Evolutionary conservation across 2,329 filamentous ascomycete genomes (phyloP), one percentile per base, ranked within the genome.

Genomic region (Keithomyces neogunnii): DNA sequence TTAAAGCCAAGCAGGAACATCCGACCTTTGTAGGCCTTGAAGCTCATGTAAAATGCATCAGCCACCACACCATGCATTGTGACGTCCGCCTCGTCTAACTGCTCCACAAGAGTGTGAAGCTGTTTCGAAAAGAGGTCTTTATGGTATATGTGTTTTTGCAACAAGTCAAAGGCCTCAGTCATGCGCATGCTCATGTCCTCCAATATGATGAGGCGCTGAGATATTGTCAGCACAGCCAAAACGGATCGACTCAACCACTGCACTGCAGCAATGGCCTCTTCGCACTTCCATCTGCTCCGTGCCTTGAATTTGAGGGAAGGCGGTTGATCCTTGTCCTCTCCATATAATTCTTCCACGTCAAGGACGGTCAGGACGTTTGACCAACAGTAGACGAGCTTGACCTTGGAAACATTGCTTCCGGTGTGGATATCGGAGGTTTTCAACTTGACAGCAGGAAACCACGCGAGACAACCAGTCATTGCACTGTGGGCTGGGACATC

Each of bases 31-130:
- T 97, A 99, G 3, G 89, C 81, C 62, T 88, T 89, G 69, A 97
- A 92, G 67, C 92, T 96, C 89, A 97, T 97, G 64, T 92, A 92
- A 60, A 96, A 99, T 0, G 91, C 93, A 73, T 99, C 93, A 6
- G 92, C 92, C 46, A 97, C 89, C 7, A 97, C 91, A 2, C 92
- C 92, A 68, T 97, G 93, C 84, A 97, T 87, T 0, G 89, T 88
- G 0, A 81, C 76, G 60, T 96, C 90, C 53, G 91, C 84, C 58
- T 95, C 90, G 56, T 96, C 86, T 19, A 93, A 74, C 54, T 91
- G 85, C 66, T 97, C 93, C 28, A 99, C 89, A 5, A 97, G 78
- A 19, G 75, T 79, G 61, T 89, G 86, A 10, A 99, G 73, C 63
- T 97, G 93, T 30, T 81, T 80, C 1, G 92, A 96, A 67, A 97